phyloP scores from a whole-genome alignment of 1,284 basidiomycete genomes.

The Salmacisia buchloeana region DNA sequence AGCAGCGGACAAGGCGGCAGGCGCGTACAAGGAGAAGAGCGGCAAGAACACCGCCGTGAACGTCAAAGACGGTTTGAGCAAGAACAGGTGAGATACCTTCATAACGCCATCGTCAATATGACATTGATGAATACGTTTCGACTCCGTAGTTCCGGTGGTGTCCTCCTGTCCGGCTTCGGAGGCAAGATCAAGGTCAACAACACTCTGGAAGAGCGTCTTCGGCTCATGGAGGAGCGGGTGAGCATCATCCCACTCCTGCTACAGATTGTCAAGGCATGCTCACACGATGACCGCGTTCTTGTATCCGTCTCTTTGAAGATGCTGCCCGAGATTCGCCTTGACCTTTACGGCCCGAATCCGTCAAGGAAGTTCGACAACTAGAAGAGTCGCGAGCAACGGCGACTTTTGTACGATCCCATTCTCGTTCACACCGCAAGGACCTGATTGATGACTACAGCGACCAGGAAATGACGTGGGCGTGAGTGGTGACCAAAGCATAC shows the following conservation, averaged over 20 bases:
- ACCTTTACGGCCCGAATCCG: slow-evolving; percentile 46
- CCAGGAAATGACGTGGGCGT: too few species aligned
- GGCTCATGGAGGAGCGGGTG: slow-evolving; percentile 40
- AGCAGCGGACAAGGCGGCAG: slow-evolving; percentile 57
- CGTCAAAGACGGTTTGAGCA: slow-evolving; percentile 64
- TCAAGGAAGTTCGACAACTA: slow-evolving; percentile 37
- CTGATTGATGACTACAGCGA: too few species aligned
- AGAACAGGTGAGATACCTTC: slow-evolving; percentile 61
- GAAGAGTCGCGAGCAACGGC: background rate
- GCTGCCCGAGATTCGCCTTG: slow-evolving; percentile 47
- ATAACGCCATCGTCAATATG: background rate
- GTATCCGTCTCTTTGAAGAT: slow-evolving; percentile 21
- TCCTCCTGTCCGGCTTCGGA: slow-evolving; percentile 34
- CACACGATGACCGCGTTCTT: background rate
- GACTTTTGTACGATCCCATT: too few species aligned
- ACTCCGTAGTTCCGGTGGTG: slow-evolving; percentile 28
- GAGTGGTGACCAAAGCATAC: too few species aligned
- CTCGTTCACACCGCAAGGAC: too few species aligned
- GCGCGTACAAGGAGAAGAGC: slow-evolving; percentile 67
- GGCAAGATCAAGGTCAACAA: slow-evolving; percentile 48
- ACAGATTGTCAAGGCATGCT: too few species aligned
- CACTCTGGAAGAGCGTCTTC: slow-evolving; percentile 47
- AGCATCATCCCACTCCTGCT: too few species aligned
- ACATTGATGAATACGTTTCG: background rate
- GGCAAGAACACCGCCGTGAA: slow-evolving; percentile 64